phyloP scores from a whole-genome alignment of 495 filamentous ascomycete genomes.

The Podospora pseudopauciseta region DNA sequence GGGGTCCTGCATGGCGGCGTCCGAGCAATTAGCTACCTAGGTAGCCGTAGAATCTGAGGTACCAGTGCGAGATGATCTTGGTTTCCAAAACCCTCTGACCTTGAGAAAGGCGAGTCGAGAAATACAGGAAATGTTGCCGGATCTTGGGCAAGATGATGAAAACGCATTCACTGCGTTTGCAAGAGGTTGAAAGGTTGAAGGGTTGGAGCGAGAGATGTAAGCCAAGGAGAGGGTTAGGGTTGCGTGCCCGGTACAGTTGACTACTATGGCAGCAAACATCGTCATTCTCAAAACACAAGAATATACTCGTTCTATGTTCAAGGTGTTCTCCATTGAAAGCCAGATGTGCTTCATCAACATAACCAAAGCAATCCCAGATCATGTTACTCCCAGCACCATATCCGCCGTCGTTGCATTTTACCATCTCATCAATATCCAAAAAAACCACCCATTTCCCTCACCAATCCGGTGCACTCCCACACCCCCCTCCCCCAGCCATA shows the following conservation, averaged over 20 bases:
- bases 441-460: slow-evolving; percentile 26
- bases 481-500: slow-evolving; percentile 44
- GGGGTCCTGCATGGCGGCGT: neutral
- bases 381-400: neutral
- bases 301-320: neutral
- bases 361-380: neutral
- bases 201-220: too few relatives aligned
- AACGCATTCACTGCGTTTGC: neutral
- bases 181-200: too few relatives aligned
- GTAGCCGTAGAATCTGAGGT: neutral
- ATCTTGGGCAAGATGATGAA: neutral
- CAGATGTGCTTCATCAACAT: neutral
- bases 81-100: neutral
- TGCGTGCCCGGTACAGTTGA: too few relatives aligned
- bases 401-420: neutral
- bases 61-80: neutral
- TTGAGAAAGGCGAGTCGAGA: neutral
- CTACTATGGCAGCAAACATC: too few relatives aligned
- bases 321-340: neutral
- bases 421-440: neutral
- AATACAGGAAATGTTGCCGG: neutral
- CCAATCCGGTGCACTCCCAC: slow-evolving; percentile 64
- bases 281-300: neutral
- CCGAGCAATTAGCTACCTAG: neutral
- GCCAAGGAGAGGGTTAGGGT: too few relatives aligned